Percentiles rank a stretch among this genome's conserved stretches.
Conservation (phyloP, 2,329 filamentous ascomycete genomes). For the Teratosphaeria zuluensis region DNA sequence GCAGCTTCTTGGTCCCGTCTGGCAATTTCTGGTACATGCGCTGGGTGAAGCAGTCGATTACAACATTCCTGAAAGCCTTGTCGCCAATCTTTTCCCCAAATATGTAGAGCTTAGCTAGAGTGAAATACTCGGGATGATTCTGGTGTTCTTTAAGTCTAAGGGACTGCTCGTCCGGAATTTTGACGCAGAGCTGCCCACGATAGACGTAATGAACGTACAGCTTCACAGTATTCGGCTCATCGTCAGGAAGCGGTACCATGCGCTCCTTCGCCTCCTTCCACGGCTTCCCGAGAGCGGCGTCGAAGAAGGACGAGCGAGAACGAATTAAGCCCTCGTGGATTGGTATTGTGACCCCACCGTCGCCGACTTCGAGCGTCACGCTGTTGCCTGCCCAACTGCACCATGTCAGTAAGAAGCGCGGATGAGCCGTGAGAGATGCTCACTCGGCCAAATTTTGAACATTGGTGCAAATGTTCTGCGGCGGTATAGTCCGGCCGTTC, state of each 20-base stretch:
- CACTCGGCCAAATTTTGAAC: not conserved
- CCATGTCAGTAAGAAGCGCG: not conserved
- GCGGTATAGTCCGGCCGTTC: not conserved
- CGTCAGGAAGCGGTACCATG: not conserved
- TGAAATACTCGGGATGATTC: not conserved
- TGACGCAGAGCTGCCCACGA: not conserved
- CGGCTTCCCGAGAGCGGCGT: not conserved
- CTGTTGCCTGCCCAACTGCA: not conserved
- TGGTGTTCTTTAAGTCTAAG: not conserved
- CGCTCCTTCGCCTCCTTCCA: not conserved
- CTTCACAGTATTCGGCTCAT: not conserved
- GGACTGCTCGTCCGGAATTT: not conserved
- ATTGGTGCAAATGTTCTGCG: not conserved
- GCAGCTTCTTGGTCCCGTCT: not conserved
- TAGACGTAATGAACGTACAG: not conserved
- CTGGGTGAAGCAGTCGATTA: not conserved
- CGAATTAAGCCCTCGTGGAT: not conserved
- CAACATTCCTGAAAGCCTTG: not conserved
- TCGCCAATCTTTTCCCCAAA: not conserved
- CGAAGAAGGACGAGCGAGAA: not conserved
- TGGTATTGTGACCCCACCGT: not conserved
- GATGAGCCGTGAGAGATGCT: not conserved
- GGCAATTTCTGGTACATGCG: not conserved
- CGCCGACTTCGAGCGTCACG: not conserved
- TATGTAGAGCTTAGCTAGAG: not conserved